Percentiles rank a stretch among this genome's conserved stretches.
These are phyloP conservation scores for Larix sibirica DNA, from an alignment of 83 land plant species.

Conservation along the genomic window DNA sequence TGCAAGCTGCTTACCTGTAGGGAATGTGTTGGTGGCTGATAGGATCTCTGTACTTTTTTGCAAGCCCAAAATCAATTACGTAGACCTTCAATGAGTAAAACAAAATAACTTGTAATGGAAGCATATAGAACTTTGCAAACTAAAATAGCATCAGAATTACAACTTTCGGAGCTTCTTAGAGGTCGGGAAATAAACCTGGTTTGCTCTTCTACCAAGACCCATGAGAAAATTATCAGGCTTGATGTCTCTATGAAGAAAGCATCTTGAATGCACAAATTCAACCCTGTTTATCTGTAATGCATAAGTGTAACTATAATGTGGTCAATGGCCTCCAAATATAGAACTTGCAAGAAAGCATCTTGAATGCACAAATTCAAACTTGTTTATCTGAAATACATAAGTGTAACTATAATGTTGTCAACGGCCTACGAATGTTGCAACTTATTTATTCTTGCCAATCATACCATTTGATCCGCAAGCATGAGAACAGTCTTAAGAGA, in stretches of 20 bases:
- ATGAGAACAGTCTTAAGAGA: conserved; percentile 39
- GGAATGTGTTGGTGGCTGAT: conserved; percentile 35
- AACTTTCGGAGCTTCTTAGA: neutral
- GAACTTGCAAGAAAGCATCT: conserved; percentile 12
- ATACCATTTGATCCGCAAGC: conserved; percentile 64
- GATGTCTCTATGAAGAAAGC: conserved; percentile 25
- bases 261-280: conserved; percentile 24
- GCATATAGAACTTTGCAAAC: neutral
- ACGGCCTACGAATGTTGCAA: neutral
- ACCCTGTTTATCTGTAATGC: conserved; percentile 21
- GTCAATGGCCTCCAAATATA: neutral
- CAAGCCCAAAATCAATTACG: conserved; percentile 36
- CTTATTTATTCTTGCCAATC: neutral
- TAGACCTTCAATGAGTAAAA: conserved; percentile 23
- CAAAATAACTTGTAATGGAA: neutral
- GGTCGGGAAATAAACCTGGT: conserved; percentile 15
- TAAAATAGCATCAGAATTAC: neutral
- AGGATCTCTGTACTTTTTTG: conserved; percentile 33
- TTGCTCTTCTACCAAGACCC: conserved; percentile 34
- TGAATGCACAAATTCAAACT: conserved; percentile 24
- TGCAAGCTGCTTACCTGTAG: conserved; percentile 24
- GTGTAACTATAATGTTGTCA: neutral
- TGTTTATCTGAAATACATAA: conserved; percentile 18
- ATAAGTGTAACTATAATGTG: neutral
- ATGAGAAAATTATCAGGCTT: conserved; percentile 33